Evolutionary conservation across 1,139 yeast genomes (phyloP).

Genomic region (Hansenula sp.): DNA sequence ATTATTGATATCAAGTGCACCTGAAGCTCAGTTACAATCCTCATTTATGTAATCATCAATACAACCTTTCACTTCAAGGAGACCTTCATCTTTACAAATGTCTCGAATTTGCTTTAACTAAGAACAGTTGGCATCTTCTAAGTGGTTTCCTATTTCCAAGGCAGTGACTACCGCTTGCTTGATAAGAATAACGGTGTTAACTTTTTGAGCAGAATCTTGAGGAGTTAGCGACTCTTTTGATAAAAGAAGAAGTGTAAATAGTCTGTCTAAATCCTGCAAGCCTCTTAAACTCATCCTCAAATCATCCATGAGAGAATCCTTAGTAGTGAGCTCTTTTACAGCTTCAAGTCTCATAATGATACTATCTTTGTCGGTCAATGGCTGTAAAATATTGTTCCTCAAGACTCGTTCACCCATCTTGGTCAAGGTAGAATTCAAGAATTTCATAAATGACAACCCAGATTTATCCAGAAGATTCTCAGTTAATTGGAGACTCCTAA

Average conservation of each 20-base stretch:
- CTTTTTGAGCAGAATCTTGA: neutral
- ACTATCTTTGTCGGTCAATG: conserved; percentile 33
- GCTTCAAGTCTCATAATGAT: conserved; percentile 31
- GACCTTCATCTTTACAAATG: conserved; percentile 25
- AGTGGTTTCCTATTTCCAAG: conserved; percentile 9
- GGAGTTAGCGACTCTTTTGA: conserved; percentile 21
- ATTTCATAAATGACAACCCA: conserved; percentile 30
- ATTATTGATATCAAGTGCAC: conserved; percentile 35
- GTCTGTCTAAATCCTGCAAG: conserved; percentile 33
- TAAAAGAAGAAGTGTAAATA: conserved; percentile 28
- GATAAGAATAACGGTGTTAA: neutral
- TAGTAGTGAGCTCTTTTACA: conserved; percentile 28
- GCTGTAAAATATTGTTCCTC: conserved; percentile 38
- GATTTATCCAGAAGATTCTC: conserved; percentile 26
- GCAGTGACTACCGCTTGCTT: conserved; percentile 29
- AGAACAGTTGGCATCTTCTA: conserved; percentile 16
- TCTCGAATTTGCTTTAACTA: conserved; percentile 27
- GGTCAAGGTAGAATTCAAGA: conserved; percentile 35
- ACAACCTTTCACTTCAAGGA: conserved; percentile 20
- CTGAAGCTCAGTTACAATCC: conserved; percentile 38
- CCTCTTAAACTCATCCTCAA: conserved; percentile 24
- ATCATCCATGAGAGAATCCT: conserved; percentile 16
- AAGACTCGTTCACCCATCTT: conserved; percentile 41
- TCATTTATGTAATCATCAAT: conserved; percentile 33
- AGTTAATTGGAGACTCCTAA: conserved; percentile 33